Percentiles rank a stretch among this genome's conserved stretches.
phyloP scores from a whole-genome alignment of 768 basidiomycete species.

The Neoboletus brunneissimus region DNA sequence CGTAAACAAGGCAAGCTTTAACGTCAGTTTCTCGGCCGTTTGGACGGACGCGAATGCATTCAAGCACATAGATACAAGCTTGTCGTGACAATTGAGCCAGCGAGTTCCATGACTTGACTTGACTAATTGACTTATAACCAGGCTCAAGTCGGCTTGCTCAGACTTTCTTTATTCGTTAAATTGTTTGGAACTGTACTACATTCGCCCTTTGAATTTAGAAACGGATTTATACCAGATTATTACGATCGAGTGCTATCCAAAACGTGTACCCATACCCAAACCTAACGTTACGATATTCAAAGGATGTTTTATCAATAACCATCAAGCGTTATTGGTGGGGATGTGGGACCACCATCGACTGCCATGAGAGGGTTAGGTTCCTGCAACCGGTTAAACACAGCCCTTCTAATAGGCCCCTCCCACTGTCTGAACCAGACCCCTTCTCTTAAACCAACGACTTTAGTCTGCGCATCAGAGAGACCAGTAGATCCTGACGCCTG shows the following conservation, averaged over 20 bases:
- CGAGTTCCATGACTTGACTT: background rate
- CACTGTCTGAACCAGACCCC: slow-evolving; percentile 78
- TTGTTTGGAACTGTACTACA: slow-evolving; percentile 11
- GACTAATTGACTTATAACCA: background rate
- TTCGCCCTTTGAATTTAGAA: slow-evolving; percentile 1
- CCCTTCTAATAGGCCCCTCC: slow-evolving; percentile 65
- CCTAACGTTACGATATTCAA: background rate
- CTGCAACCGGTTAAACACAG: slow-evolving; percentile 47
- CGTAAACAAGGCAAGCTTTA: slow-evolving; percentile 10
- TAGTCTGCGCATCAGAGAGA: slow-evolving; percentile 33
- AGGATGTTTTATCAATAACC: slow-evolving; percentile 14
- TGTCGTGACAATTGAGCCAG: background rate
- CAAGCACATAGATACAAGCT: slow-evolving; percentile 13
- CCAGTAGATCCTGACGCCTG: slow-evolving; percentile 22
- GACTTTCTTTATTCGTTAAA: slow-evolving; percentile 23
- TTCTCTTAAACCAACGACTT: slow-evolving; percentile 60
- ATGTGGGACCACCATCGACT: slow-evolving; percentile 18
- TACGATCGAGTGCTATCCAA: background rate
- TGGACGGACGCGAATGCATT: slow-evolving; percentile 31
- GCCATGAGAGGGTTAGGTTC: slow-evolving; percentile 33
- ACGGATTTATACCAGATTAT: slow-evolving; percentile 3
- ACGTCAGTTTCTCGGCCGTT: slow-evolving; percentile 24
- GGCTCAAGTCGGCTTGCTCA: background rate
- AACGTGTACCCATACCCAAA: background rate
- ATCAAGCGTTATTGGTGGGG: slow-evolving; percentile 23